Percentiles rank a stretch among this genome's conserved stretches.
Conservation (phyloP, 345 rosid species). For the Orychophragmus violaceus region DNA sequence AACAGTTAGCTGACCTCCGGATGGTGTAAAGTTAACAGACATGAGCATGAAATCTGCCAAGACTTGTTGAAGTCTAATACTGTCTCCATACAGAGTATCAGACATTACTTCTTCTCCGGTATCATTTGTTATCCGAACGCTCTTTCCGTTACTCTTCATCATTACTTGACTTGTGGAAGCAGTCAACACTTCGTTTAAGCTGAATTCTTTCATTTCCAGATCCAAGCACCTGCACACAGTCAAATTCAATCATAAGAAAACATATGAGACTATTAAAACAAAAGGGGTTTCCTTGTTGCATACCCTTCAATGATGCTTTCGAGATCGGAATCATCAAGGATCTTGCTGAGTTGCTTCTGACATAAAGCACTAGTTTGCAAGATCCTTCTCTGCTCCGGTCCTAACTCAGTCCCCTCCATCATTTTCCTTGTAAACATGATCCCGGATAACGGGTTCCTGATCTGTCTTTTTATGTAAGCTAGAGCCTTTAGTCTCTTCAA, state of each 20-base stretch:
- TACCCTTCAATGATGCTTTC: slow-evolving; percentile 86
- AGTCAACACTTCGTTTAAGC: slow-evolving; percentile 44
- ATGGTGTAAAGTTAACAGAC: slow-evolving; percentile 54
- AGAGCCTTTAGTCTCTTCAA: slow-evolving; percentile 62
- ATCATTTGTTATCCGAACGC: slow-evolving; percentile 48
- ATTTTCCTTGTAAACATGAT: slow-evolving; percentile 61
- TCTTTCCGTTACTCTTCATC: slow-evolving; percentile 59
- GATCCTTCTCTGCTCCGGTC: slow-evolving; percentile 62
- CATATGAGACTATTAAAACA: neutral
- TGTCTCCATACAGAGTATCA: slow-evolving; percentile 67
- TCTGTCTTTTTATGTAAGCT: slow-evolving; percentile 79
- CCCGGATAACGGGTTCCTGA: slow-evolving; percentile 74
- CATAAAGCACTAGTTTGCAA: slow-evolving; percentile 73
- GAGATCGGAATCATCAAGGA: slow-evolving; percentile 81
- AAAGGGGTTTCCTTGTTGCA: neutral
- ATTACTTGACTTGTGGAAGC: slow-evolving; percentile 69
- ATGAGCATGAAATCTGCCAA: slow-evolving; percentile 61
- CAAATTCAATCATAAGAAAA: neutral
- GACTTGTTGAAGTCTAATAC: slow-evolving; percentile 78
- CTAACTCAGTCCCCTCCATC: slow-evolving; percentile 72
- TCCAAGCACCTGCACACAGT: slow-evolving; percentile 65
- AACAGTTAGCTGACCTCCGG: slow-evolving; percentile 51
- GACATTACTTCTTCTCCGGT: slow-evolving; percentile 43
- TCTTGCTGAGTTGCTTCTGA: slow-evolving; percentile 72
- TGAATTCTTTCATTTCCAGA: slow-evolving; percentile 74